Evolutionary conservation across 768 basidiomycete species (phyloP).

Genomic region (Lactifluus hygrophoroides): DNA sequence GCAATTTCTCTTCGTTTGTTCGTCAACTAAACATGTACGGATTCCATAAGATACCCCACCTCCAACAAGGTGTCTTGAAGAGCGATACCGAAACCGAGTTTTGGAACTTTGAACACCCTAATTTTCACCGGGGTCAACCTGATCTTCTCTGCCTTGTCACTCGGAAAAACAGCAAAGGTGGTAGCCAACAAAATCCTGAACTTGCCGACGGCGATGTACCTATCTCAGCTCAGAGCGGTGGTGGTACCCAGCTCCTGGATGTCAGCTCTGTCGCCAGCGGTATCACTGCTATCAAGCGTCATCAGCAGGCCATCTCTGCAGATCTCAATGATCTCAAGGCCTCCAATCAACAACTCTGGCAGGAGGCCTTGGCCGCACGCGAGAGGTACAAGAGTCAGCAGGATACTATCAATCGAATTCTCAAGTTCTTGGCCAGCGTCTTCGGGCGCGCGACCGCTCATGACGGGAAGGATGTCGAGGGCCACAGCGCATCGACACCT

Average conservation of each 20-base stretch:
- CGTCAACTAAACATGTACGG: constrained; percentile 95
- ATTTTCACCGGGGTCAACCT: constrained; percentile 84
- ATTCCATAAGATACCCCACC: constrained; percentile 91
- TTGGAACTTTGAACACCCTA: constrained; percentile 87
- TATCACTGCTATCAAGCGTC: constrained; percentile 80
- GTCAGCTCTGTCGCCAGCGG: constrained; percentile 72
- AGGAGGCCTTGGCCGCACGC: constrained; percentile 72
- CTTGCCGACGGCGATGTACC: constrained; percentile 13
- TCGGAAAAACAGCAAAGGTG: constrained; percentile 49
- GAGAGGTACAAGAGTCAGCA: constrained; percentile 86
- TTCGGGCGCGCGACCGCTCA: constrained; percentile 50
- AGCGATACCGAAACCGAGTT: constrained; percentile 73
- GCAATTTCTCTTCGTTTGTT: constrained; percentile 89
- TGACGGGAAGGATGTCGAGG: constrained; percentile 31
- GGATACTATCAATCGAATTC: constrained; percentile 91
- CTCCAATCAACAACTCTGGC: constrained; percentile 88
- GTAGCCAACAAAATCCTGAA: constrained; percentile 8
- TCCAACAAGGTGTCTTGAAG: constrained; percentile 88
- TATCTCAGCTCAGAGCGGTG: constrained; percentile 25
- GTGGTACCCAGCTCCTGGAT: constrained; percentile 55
- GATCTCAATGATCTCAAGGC: constrained; percentile 85
- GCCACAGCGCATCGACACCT: constrained; percentile 27
- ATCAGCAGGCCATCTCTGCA: constrained; percentile 84
- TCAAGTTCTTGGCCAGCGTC: constrained; percentile 89
- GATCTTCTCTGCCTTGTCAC: constrained; percentile 83